Base-by-base conservation (phyloP, 1,139 yeast species). In the Zygoascus sp. region DNA sequence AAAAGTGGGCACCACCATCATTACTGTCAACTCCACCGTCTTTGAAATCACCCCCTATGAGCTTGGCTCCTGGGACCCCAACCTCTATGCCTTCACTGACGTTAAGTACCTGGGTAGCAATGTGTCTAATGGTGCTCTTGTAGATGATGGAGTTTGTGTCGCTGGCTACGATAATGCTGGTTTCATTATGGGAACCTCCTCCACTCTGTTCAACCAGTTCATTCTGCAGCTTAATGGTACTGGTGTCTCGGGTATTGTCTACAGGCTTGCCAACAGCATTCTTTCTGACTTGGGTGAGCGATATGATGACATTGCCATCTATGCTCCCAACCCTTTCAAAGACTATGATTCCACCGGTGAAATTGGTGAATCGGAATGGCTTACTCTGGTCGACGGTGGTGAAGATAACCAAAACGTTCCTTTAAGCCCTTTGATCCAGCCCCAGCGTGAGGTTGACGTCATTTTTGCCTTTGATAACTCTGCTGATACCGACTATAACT, bases 31-130 rank as follows among this genome's bases (percentile, higher is more conserved):
- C 68, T 83, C 96, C 9, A 85, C 96, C 1, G 76, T 84, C 20
- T 83, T 86, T 57, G 97, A 90, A 67, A 71, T 87, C 62, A 84
- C 77, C 57, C 90, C 97, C 3, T 88, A 70, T 59, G 97, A 90
- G 69, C 63, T 70, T 78, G 75, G 97, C 6, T 81, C 95, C 23
- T 89, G 95, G 95, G 96, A 89, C 62, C 88, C 92, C 32, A 74
- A 86, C 0, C 66, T 87, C 45, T 76, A 78, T 54, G 75, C 84
- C n/a, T 88, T 88, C 67, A 73, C 84, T 20, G 81, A 84, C 53
- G 68, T 81, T 32, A 77, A 80, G 64, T 88, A 85, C 63, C 64
- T 87, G 53, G 96, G 96, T 35, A 76, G 95, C 0, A 67, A 75
- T 20, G 76, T 80, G 34, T 61, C 70, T 23, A 72, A 80, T 56